Conservation (phyloP, 768 basidiomycete genomes). For the Podaxis carcinomalis region DNA sequence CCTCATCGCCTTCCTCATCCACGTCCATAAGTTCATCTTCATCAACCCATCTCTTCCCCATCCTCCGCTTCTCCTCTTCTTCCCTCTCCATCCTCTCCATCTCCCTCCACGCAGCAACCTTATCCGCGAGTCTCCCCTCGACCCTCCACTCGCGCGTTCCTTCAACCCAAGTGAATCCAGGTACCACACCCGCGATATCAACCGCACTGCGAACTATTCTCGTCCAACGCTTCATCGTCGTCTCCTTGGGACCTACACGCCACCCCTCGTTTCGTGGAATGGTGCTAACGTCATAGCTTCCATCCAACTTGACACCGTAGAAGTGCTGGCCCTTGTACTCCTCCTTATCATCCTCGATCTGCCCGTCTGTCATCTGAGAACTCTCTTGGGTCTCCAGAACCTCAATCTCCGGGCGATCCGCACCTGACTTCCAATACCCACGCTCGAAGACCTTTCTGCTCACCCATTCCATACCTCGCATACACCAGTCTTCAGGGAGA, state of each 20-base stretch:
- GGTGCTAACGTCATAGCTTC: background rate
- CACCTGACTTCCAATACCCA: conserved; percentile 88
- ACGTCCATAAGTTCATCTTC: conserved; percentile 62
- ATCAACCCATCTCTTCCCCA: conserved; percentile 58
- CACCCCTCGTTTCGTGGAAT: conserved; percentile 3
- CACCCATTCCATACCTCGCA: conserved; percentile 97
- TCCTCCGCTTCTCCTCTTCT: conserved; percentile 63
- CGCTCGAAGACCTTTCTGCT: conserved; percentile 86
- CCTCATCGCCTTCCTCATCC: conserved; percentile 54
- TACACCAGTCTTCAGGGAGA: conserved; percentile 90
- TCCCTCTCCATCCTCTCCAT: conserved; percentile 64
- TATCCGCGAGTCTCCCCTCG: conserved; percentile 61
- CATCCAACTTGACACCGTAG: conserved; percentile 2
- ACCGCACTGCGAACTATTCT: conserved; percentile 69
- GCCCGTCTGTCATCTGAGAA: conserved; percentile 63
- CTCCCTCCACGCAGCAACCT: conserved; percentile 65
- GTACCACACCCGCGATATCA: conserved; percentile 61
- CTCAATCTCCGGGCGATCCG: conserved; percentile 73
- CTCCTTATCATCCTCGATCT: conserved; percentile 75
- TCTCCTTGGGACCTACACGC: conserved; percentile 8
- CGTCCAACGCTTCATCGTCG: conserved; percentile 58
- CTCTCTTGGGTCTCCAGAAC: conserved; percentile 63
- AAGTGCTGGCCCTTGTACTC: conserved; percentile 26
- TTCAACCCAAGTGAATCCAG: conserved; percentile 70
- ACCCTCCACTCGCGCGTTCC: conserved; percentile 60